These are phyloP conservation scores for Zygoascus flipseniorum DNA, from an alignment of 805 yeast genomes.

Conservation along the genomic window DNA sequence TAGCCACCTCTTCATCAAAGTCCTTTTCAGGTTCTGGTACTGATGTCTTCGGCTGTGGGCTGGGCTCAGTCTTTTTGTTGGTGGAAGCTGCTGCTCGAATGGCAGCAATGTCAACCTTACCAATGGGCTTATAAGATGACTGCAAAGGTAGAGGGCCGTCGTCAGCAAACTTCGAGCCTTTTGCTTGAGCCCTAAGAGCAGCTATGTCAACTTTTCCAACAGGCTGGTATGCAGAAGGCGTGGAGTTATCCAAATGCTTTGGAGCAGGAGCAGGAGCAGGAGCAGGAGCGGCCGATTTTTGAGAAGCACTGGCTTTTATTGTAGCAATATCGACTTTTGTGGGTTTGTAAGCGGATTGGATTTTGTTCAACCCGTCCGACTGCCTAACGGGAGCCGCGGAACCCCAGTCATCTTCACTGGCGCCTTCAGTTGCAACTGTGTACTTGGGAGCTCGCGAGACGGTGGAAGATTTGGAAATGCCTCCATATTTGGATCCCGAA, in stretches of 20 bases:
- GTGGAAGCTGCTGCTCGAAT: slow-evolving; percentile 27
- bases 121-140: slow-evolving; percentile 53
- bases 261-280: slow-evolving; percentile 11
- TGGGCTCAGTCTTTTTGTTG: slow-evolving; percentile 5
- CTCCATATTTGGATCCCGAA: slow-evolving; percentile 84
- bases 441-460: slow-evolving; percentile 28
- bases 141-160: slow-evolving; percentile 29
- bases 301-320: slow-evolving; percentile 37
- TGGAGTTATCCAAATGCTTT: background rate
- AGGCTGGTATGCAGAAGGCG: slow-evolving; percentile 40
- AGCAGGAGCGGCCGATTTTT: slow-evolving; percentile 18
- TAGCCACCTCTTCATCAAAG: slow-evolving; percentile 14
- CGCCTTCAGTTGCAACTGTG: slow-evolving; percentile 27
- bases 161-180: slow-evolving; percentile 28
- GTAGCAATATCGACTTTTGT: slow-evolving; percentile 52
- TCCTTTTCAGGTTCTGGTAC: background rate
- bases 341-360: slow-evolving; percentile 58
- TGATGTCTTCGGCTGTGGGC: slow-evolving; percentile 1
- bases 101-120: slow-evolving; percentile 46
- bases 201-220: slow-evolving; percentile 50
- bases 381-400: slow-evolving; percentile 41
- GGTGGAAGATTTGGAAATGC: slow-evolving; percentile 34
- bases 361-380: slow-evolving; percentile 26
- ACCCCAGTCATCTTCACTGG: slow-evolving; percentile 62
- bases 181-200: slow-evolving; percentile 34